Conservation (phyloP, 768 basidiomycete genomes). For the Mrakia frigida region DNA sequence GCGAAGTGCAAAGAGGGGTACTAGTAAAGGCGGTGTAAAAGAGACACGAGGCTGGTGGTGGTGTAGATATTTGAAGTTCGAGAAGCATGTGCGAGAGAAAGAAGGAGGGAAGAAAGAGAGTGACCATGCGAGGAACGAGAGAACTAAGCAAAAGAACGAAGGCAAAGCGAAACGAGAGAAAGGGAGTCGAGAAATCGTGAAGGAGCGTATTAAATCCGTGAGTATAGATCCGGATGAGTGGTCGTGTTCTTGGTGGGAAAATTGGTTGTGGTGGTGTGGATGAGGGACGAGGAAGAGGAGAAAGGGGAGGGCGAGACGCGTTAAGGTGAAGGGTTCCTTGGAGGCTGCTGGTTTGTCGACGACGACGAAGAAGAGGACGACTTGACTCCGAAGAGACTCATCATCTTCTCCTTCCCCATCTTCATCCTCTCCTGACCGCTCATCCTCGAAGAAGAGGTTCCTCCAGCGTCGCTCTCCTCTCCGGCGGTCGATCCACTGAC, state of each 20-base stretch:
- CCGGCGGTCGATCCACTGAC: not conserved
- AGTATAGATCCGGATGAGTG: not conserved
- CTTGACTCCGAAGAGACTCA: constrained; percentile 21
- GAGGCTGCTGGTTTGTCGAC: not conserved
- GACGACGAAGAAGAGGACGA: not conserved
- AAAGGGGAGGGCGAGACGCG: not conserved
- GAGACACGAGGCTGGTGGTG: not conserved
- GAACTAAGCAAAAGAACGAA: constrained; percentile 6
- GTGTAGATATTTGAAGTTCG: not conserved
- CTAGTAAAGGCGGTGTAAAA: not conserved
- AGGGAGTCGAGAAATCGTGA: not conserved
- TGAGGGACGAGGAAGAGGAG: not conserved
- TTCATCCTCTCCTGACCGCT: constrained; percentile 12
- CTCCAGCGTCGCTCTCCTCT: constrained; percentile 19
- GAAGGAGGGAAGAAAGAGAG: not conserved
- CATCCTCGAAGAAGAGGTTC: constrained; percentile 9
- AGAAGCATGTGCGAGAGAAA: not conserved
- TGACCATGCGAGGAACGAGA: not conserved
- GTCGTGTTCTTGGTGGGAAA: not conserved
- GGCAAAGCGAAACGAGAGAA: not conserved
- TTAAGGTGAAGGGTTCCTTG: not conserved
- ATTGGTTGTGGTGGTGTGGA: too few species aligned
- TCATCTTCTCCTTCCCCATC: constrained; percentile 25
- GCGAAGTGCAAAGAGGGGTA: not conserved
- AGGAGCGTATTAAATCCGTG: too few species aligned